These are phyloP conservation scores for Porcisia hertigi DNA, from an alignment of 208 protist genomes.

Conservation along the genomic window DNA sequence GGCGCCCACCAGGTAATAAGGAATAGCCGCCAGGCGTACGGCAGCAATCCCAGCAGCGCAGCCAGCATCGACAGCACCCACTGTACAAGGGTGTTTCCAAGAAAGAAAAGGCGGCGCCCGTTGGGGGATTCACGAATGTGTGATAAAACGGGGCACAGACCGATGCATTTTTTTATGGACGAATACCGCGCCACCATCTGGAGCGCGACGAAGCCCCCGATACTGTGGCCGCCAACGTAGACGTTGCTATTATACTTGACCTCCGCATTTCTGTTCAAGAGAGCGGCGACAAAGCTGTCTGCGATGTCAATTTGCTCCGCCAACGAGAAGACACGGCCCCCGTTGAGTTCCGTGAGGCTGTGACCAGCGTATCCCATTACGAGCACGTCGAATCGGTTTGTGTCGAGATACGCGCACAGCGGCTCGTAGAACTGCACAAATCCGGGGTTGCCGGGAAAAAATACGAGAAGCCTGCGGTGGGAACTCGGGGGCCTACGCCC, in stretches of 20 bases:
- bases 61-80: slow-evolving; percentile 28
- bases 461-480: slow-evolving; percentile 43
- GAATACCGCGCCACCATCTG: slow-evolving; percentile 57
- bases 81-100: slow-evolving; percentile 38
- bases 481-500: slow-evolving; percentile 8
- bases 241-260: slow-evolving; percentile 49
- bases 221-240: slow-evolving; percentile 78
- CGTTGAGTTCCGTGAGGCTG: slow-evolving; percentile 62
- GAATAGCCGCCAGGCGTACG: slow-evolving; percentile 12
- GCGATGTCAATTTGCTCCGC: slow-evolving; percentile 74
- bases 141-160: slow-evolving; percentile 66
- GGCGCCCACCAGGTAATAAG: slow-evolving; percentile 32
- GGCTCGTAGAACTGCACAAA: slow-evolving; percentile 69
- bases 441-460: slow-evolving; percentile 78
- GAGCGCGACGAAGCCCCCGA: slow-evolving; percentile 72
- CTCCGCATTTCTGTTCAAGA: slow-evolving; percentile 25
- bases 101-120: slow-evolving; percentile 40
- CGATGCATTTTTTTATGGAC: slow-evolving; percentile 60
- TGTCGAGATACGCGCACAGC: slow-evolving; percentile 37
- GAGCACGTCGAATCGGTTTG: slow-evolving; percentile 51
- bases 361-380: slow-evolving; percentile 82
- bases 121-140: slow-evolving; percentile 63
- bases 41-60: slow-evolving; percentile 37
- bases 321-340: slow-evolving; percentile 57
- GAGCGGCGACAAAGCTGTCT: slow-evolving; percentile 38